phyloP scores from a whole-genome alignment of 345 rosid genomes.

The Arabidopsis arenosa region DNA sequence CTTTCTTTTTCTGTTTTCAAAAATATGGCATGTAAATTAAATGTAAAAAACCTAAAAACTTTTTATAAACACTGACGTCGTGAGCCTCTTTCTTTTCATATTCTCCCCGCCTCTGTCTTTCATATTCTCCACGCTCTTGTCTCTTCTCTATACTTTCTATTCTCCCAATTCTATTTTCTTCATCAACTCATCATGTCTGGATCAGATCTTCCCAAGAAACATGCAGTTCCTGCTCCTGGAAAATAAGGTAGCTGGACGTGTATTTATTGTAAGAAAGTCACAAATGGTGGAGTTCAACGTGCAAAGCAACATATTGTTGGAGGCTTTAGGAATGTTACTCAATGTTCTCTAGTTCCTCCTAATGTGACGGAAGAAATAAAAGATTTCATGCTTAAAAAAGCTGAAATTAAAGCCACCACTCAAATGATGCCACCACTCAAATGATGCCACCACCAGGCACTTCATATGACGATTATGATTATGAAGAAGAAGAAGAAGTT shows the following conservation, averaged over 20 bases:
- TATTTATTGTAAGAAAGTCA: background rate
- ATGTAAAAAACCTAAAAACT: no score
- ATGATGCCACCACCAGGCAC: background rate
- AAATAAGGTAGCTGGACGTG: no score
- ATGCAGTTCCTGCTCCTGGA: no score
- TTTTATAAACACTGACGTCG: no score
- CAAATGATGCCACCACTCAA: background rate
- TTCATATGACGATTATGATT: background rate
- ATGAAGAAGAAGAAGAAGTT: background rate
- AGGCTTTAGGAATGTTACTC: background rate
- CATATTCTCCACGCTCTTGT: no score
- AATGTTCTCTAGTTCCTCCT: background rate
- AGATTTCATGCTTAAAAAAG: background rate
- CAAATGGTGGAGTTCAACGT: background rate
- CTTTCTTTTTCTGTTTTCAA: no score
- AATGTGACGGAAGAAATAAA: background rate
- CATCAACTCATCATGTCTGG: background rate
- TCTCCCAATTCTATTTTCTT: no score
- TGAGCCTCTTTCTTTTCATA: no score
- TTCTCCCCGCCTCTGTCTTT: no score
- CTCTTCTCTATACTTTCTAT: no score
- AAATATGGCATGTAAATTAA: no score
- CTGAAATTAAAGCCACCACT: background rate
- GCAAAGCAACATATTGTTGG: background rate
- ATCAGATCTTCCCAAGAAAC: background rate